Conservation (phyloP, 805 yeast genomes). For the Cyberlindnera maritima region DNA sequence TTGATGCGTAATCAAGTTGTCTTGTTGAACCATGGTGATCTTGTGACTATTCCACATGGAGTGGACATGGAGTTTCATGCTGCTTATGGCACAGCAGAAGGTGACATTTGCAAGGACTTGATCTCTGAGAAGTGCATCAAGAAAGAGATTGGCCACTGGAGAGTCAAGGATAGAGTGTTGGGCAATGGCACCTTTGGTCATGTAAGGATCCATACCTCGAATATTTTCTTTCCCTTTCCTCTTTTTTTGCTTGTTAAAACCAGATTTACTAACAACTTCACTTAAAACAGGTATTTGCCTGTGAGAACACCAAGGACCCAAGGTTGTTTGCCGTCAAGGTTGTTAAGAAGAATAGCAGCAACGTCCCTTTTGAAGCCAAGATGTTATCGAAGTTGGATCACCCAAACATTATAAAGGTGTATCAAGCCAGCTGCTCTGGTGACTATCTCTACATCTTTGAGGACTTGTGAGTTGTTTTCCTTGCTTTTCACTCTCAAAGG, state of each 20-base stretch:
- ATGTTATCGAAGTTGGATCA: constrained; percentile 39
- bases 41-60: constrained; percentile 35
- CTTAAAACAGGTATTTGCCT: constrained; percentile 31
- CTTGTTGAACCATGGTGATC: constrained; percentile 39
- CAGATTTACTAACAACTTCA: constrained; percentile 2
- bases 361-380: constrained; percentile 40
- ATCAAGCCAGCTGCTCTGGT: constrained; percentile 32
- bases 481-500: background rate
- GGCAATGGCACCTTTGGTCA: constrained; percentile 62
- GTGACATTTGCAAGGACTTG: constrained; percentile 13
- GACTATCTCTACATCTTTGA: constrained; percentile 43
- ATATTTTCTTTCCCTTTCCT: background rate
- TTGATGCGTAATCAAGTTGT: constrained; percentile 32
- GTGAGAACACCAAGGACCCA: constrained; percentile 25
- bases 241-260: background rate
- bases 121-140: constrained; percentile 24
- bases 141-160: constrained; percentile 38
- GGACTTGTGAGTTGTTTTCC: constrained; percentile 32
- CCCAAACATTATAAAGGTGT: constrained; percentile 48
- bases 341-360: constrained; percentile 31
- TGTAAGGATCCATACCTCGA: constrained; percentile 29
- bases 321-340: constrained; percentile 50
- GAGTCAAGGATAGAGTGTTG: constrained; percentile 37
- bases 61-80: constrained; percentile 23
- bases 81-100: constrained; percentile 14